These are phyloP conservation scores for Penicillium flavigenum DNA, from an alignment of 495 filamentous ascomycete species.

Conservation along the genomic window DNA sequence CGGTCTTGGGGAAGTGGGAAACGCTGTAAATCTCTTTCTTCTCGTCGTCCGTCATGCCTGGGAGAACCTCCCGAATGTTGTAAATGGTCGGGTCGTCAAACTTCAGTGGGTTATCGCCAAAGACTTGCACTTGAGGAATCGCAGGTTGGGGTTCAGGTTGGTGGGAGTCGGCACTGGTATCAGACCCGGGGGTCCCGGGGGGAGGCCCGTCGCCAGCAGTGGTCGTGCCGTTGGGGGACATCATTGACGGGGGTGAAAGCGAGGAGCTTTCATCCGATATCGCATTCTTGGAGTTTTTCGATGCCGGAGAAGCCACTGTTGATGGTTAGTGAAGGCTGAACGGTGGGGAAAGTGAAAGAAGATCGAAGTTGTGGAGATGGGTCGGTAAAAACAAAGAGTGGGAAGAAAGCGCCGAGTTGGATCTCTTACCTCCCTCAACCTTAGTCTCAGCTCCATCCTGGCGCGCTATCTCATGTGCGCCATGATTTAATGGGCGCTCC, in stretches of 20 bases:
- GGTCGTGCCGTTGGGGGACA: constrained; percentile 54
- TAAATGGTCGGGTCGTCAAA: constrained; percentile 95
- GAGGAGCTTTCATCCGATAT: constrained; percentile 61
- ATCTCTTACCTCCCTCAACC: constrained; percentile 60
- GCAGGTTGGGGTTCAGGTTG: constrained; percentile 77
- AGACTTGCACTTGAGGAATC: constrained; percentile 72
- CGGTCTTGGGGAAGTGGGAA: constrained; percentile 71
- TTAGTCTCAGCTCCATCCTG: constrained; percentile 62
- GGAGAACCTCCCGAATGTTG: constrained; percentile 73
- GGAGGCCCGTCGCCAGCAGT: constrained; percentile 46
- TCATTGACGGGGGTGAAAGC: constrained; percentile 52
- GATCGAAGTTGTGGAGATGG: constrained; percentile 17
- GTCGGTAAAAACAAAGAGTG: constrained; percentile 17
- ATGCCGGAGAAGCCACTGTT: constrained; percentile 46
- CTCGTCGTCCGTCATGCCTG: constrained; percentile 76
- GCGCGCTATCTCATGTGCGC: constrained; percentile 62
- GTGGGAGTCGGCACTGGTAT: constrained; percentile 64
- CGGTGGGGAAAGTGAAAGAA: constrained; percentile 12
- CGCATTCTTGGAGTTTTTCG: constrained; percentile 51
- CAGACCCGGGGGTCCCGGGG: constrained; percentile 51
- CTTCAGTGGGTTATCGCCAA: constrained; percentile 87
- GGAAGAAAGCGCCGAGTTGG: constrained; percentile 14
- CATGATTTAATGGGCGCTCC: constrained; percentile 59
- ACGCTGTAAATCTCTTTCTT: constrained; percentile 86
- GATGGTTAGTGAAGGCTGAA: constrained; percentile 18